Base-by-base conservation (phyloP, 306 rosid genomes). In the Vicia sativa region DNA sequence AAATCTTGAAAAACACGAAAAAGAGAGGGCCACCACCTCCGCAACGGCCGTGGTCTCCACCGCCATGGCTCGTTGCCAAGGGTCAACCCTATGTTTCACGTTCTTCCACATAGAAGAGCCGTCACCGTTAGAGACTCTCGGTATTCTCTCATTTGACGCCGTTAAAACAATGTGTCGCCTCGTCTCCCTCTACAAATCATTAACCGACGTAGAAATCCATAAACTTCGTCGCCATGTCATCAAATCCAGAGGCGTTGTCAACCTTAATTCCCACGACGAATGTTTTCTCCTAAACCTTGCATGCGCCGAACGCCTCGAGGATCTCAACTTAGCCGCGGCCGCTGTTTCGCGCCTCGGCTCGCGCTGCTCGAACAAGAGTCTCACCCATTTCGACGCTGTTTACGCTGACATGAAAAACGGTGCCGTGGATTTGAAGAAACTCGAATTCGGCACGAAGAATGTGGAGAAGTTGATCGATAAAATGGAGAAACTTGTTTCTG, bases 91-190 rank as follows among this genome's bases (percentile, higher is more conserved):
- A 5, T 74, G 58, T 16, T 73, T 60, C 48, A 52, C 80, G 6
- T 85, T 83, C 72, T 67, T 73, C 41, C 56, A 43, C 0, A 65
- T 64, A 5, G 77, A 82, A 8, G 77, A 81, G n/a, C 13, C 73
- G 0, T 19, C 73, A 1, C 29, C 80, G 4, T 26, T 14, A 0
- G 59, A 79, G 0, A 77, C 82, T 2, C 85, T 90, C 2, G 85
- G 86, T 1, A 77, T 90, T 16, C 91, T 90, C 15, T 65, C 87
- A 6, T 90, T 90, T 61, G 88, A 90, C 10, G 72, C 88, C 0
- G 91, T 87, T 9, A 85, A 82, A 49, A 80, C 80, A 38, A 87
- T 90, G 91, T 74, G 91, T 4, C 82, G 87, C 43, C 82, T 87
- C 0, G 46, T 84, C 56, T 78, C 88, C 7, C 87, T 90, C 41